Conservation (phyloP, 1,284 basidiomycete species). For the Violaceomyces palustris region DNA sequence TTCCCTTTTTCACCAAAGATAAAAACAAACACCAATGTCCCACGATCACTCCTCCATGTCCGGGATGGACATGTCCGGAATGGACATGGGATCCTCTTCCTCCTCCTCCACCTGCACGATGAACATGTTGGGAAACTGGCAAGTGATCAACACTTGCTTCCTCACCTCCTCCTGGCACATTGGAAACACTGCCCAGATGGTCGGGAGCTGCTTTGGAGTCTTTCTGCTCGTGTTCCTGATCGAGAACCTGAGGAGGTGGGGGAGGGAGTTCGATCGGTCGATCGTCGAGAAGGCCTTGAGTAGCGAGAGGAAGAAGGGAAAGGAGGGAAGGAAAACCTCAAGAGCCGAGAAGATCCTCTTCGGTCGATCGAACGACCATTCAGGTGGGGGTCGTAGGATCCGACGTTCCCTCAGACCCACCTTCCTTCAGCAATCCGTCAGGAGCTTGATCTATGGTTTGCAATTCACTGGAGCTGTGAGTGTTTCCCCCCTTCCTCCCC, state of each 20-base stretch:
- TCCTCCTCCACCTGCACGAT: constrained; percentile 16
- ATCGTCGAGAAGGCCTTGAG: constrained; percentile 32
- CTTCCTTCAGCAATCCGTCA: constrained; percentile 38
- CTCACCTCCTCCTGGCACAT: constrained; percentile 43
- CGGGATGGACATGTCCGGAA: constrained; percentile 10
- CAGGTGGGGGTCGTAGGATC: too few relatives aligned
- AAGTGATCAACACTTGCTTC: constrained; percentile 32
- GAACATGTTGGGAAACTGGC: constrained; percentile 36
- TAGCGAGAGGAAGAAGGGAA: constrained; percentile 8
- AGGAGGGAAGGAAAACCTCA: constrained; percentile 13
- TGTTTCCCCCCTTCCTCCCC: too few relatives aligned
- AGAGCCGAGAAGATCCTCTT: constrained; percentile 23
- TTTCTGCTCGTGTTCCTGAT: constrained; percentile 40
- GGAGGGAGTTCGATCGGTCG: constrained; percentile 39
- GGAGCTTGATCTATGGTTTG: constrained; percentile 36
- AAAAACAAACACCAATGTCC: neutral
- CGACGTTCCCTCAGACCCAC: constrained; percentile 26
- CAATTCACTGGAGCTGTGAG: constrained; percentile 41
- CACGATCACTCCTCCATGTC: constrained; percentile 4
- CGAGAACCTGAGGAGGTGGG: constrained; percentile 37
- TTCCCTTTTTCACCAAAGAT: too few relatives aligned
- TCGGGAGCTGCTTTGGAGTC: constrained; percentile 44
- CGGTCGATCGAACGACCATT: constrained; percentile 1
- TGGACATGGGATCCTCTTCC: constrained; percentile 4
- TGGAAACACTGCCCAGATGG: constrained; percentile 30